Evolutionary conservation across 139 green algal genomes (phyloP), one percentile per base, ranked within the genome.

Genomic region (Marvania coccoides): DNA sequence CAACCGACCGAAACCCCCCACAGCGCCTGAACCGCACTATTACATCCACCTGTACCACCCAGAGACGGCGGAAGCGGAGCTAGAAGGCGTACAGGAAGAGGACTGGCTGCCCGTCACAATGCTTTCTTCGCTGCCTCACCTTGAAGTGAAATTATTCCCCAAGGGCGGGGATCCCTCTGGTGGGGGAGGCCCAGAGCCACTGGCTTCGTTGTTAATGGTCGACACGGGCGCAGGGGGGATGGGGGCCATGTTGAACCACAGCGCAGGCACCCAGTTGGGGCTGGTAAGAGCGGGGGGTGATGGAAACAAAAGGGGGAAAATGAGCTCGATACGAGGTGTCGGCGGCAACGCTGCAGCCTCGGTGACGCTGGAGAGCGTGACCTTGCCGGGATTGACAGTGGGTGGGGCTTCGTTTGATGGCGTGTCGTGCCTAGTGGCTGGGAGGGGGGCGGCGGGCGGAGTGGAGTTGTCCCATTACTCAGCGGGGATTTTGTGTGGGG

Each of bases 181-280:
- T 6, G 13, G 24, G 7, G 26, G 23, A 10, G 23, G 26, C 37
- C 63, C 14, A 69, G 40, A 24, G 47, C 58, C 6, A 9, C 24
- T 5, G 26, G 24, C 55, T 51, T 63, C 55, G 30, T 63, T 76
- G 29, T 76, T 79, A 24, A 71, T 76, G 71, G 33, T 79, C 15
- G 69, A 75, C 46, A 47, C 56, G n/a, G 71, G 71, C 26, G 71
- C 71, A 4, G 71, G 71, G 19, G 67, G 71, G 9, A 61, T 69
- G 33, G 62, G 57, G 13, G 15, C 38, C 4, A 79, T 79, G 71
- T 63, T 79, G 28, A 76, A 79, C 57, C 15, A 30, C 5, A 37
- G 54, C 23, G 65, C 65, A 24, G 65, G 28, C 42, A 15, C 23
- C 14, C 42, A 78, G 51, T 33, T 61, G 12, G 6, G 14, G 40